phyloP scores from a whole-genome alignment of 1,139 yeast genomes.

The Kodamaea arcana region DNA sequence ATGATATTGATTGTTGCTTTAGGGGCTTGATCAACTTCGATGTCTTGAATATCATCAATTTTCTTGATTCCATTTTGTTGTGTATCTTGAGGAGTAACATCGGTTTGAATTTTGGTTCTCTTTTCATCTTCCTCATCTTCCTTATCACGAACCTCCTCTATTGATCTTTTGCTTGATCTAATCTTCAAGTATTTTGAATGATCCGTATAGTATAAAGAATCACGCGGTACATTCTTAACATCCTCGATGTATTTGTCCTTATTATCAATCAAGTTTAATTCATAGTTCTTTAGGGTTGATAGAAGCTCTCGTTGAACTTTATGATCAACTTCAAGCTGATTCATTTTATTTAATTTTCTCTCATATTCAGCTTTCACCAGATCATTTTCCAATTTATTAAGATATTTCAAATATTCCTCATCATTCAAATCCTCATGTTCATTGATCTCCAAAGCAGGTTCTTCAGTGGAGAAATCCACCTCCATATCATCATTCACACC shows the following conservation, averaged over 20 bases:
- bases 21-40: neutral
- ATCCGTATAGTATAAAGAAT: conserved; percentile 26
- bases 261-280: conserved; percentile 30
- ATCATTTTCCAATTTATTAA: conserved; percentile 15
- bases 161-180: conserved; percentile 25
- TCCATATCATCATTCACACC: conserved; percentile 25
- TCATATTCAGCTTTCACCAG: conserved; percentile 19
- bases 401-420: conserved; percentile 27
- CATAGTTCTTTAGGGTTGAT: conserved; percentile 23
- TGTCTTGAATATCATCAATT: neutral
- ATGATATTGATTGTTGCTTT: conserved; percentile 2
- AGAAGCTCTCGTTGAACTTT: conserved; percentile 16
- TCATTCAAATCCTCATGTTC: conserved; percentile 31
- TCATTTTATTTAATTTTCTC: conserved; percentile 14
- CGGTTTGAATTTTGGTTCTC: neutral
- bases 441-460: conserved; percentile 6
- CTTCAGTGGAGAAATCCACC: neutral
- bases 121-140: conserved; percentile 17
- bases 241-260: conserved; percentile 36
- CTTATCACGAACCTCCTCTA: conserved; percentile 34
- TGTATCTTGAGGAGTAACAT: neutral
- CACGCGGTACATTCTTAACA: conserved; percentile 8
- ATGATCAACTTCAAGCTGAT: conserved; percentile 19
- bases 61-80: neutral
- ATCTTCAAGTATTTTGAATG: conserved; percentile 37